phyloP scores from a whole-genome alignment of 805 yeast genomes.

The Debaryomyces hansenii region DNA sequence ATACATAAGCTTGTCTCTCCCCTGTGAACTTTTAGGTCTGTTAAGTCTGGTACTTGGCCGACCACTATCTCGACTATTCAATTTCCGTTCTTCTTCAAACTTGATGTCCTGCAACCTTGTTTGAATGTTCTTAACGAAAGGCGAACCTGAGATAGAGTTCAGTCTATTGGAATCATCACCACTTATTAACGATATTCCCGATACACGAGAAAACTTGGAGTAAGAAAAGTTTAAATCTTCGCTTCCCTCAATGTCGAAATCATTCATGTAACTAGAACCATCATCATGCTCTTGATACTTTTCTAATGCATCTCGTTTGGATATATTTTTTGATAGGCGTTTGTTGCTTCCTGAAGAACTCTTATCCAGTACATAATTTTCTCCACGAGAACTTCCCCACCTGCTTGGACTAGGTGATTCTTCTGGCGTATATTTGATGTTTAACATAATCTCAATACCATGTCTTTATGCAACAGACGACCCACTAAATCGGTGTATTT shows the following conservation, averaged over 20 bases:
- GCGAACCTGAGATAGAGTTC: slow-evolving; percentile 16
- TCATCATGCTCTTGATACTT: slow-evolving; percentile 22
- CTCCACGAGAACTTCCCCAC: background rate
- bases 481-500: too few relatives aligned
- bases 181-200: slow-evolving; percentile 20
- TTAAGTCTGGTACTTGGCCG: background rate
- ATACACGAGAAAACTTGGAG: slow-evolving; percentile 36
- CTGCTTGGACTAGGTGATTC: background rate
- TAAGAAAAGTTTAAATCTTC: slow-evolving; percentile 32
- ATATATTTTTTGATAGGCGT: background rate
- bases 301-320: slow-evolving; percentile 24
- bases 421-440: background rate
- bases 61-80: background rate
- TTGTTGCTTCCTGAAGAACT: too few relatives aligned
- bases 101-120: slow-evolving; percentile 13
- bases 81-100: slow-evolving; percentile 7
- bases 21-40: background rate
- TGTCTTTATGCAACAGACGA: background rate
- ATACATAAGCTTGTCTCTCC: background rate
- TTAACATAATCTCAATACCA: slow-evolving; percentile 8
- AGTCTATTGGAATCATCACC: slow-evolving; percentile 4
- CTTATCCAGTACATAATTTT: background rate
- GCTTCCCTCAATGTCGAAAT: slow-evolving; percentile 23
- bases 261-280: slow-evolving; percentile 23
- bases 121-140: slow-evolving; percentile 31